Evolutionary conservation across 345 rosid genomes (phyloP), one percentile per base, ranked within the genome.

Genomic region (Stellera chamaejasme): DNA sequence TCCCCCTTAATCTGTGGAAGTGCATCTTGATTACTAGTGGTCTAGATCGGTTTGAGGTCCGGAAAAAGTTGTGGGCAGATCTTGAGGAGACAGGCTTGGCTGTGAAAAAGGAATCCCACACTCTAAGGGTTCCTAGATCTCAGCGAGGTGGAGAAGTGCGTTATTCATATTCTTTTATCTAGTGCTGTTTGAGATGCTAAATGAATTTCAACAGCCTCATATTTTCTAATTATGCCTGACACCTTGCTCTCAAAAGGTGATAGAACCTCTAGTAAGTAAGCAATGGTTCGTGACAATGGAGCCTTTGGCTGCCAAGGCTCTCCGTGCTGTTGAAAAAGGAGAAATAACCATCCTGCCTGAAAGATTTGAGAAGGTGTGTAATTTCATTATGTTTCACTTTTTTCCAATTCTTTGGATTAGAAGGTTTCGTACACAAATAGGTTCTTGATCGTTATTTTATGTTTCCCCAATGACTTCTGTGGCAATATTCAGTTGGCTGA

Each of bases 281-380:
- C 98, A 92, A 66, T 92, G 98, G 96, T 92, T 92, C 78, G 88
- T 92, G 64, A 78, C 85, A 55, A 92, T 85, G 96, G 93, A 92
- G 52, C 81, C 95, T 66, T 65, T 88, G 71, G 98, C 98, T 61
- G 95, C 85, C 72, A 92, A 88, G 77, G 98, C 96, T 50, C 96
- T 92, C 77, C 80, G 13, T 53, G 96, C 88, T 7, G 98, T 92
- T 72, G 85, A 88, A 45, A 74, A 76, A 42, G 87, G 95, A 44
- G 82, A 88, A 46, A 46, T 92, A 55, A 79, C 83, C 55, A 84
- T 92, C 58, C 61, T 84, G 65, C 98, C 98, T 49, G 95, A 92
- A 71, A 88, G 98, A 76, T 88, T 88, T 78, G 95, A 84, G 73
- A 92, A 88, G 98, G 98, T 88, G 60, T 51, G 78, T 54, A 13